Evolutionary conservation across 345 rosid genomes (phyloP).

Genomic region (Acer yangbiense): DNA sequence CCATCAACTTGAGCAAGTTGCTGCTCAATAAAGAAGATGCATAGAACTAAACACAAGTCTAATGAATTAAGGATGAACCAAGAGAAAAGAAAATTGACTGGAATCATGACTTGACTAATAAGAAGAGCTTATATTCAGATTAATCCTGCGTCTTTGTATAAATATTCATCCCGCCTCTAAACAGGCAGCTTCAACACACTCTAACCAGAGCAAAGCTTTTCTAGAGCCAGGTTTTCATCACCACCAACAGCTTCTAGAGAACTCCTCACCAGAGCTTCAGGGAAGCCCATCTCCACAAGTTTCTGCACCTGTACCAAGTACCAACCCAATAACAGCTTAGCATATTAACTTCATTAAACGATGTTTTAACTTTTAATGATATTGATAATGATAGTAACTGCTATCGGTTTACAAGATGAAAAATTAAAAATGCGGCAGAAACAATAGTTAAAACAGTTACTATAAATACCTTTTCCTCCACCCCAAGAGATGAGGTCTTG

Average conservation of each 20-base stretch:
- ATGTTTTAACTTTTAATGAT: not conserved
- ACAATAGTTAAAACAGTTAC: not conserved
- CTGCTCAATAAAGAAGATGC: not conserved
- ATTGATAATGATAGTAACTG: not conserved
- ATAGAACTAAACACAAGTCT: not conserved
- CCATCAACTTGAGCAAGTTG: not conserved
- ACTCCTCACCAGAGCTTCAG: conserved; percentile 73
- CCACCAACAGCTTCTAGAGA: conserved; percentile 80
- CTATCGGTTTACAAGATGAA: not conserved
- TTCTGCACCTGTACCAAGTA: conserved; percentile 59
- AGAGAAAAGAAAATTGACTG: not conserved
- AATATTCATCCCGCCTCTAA: not conserved
- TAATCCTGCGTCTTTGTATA: conserved; percentile 6
- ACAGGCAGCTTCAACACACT: conserved; percentile 10
- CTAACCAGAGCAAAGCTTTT: conserved; percentile 79
- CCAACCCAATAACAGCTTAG: conserved; percentile 15
- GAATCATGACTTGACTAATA: not conserved
- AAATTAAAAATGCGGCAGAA: not conserved
- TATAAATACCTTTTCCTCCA: conserved; percentile 79
- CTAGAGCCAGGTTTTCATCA: conserved; percentile 97
- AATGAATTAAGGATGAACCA: not conserved
- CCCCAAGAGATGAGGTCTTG: conserved; percentile 69
- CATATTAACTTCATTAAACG: conserved; percentile 1
- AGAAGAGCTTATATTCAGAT: conserved; percentile 9
- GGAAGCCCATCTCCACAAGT: conserved; percentile 97